Conservation (phyloP, 2,329 filamentous ascomycete genomes). For the Hypoxylon sp. region DNA sequence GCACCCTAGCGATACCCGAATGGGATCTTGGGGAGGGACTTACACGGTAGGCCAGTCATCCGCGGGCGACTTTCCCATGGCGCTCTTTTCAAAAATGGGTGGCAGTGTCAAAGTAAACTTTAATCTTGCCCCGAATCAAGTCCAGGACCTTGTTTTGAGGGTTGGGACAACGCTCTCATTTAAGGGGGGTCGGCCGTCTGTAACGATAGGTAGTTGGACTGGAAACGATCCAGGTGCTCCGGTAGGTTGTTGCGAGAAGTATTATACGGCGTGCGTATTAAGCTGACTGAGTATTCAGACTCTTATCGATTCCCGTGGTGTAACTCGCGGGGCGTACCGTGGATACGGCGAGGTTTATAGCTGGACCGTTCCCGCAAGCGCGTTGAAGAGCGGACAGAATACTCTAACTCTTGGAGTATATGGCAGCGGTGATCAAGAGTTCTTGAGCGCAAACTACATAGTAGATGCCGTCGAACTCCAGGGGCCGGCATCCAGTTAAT, state of each 20-base stretch:
- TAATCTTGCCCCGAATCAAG: conserved; percentile 27
- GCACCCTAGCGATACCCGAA: conserved; percentile 34
- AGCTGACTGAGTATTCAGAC: conserved; percentile 18
- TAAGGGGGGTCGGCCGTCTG: conserved; percentile 36
- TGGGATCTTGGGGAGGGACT: conserved; percentile 35
- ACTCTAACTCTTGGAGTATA: conserved; percentile 33
- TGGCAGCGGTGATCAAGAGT: conserved; percentile 32
- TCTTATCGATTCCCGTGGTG: conserved; percentile 35
- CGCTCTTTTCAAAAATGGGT: conserved; percentile 36
- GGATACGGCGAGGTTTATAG: conserved; percentile 33
- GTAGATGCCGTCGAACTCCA: conserved; percentile 35
- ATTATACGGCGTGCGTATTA: background rate
- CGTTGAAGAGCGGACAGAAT: conserved; percentile 33
- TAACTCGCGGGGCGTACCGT: conserved; percentile 36
- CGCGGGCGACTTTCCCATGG: conserved; percentile 34
- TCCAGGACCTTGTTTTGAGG: conserved; percentile 29
- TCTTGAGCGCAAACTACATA: conserved; percentile 36
- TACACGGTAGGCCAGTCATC: conserved; percentile 32
- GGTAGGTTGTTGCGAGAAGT: conserved; percentile 15
- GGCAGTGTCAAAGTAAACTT: conserved; percentile 34
- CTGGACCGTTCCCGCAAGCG: conserved; percentile 34
- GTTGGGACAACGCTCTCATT: conserved; percentile 38
- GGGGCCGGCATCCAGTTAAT: conserved; percentile 19
- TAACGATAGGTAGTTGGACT: conserved; percentile 32
- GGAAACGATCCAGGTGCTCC: conserved; percentile 37